Evolutionary conservation across 2,329 filamentous ascomycete genomes (phyloP), one percentile per base, ranked within the genome.

Genomic region (Huntiella moniliformis): DNA sequence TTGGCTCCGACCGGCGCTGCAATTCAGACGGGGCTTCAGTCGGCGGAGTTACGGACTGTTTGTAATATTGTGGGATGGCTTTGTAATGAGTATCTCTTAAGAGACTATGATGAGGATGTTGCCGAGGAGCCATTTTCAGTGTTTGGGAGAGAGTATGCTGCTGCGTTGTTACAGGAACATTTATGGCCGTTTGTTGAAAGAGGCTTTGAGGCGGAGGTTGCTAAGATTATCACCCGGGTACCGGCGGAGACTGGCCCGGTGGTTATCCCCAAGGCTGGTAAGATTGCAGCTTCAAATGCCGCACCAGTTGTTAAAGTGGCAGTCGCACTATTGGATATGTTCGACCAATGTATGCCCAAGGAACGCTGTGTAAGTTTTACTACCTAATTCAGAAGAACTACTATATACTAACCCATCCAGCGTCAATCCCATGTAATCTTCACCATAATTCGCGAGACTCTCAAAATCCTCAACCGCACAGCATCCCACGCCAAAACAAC

Each of bases 361-460:
- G 73, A 77, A 54, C 64, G 73, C 59, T 73, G 71, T 52, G 72
- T 76, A 61, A 62, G 71, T 64, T 2, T 16, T 22, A 3, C 2
- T 17, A 17, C 8, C 16, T 4, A 4, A 12, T 8, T 12, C 16
- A 15, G 34, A 36, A 6, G 12, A 41, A 22, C 38, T 12, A 12
- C 6, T n/a, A 28, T 28, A 28, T 57, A 49, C 10, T 5, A 2
- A 17, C 10, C 5, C 17, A 60, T 57, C 52, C 55, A 71, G 63
- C 61, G 67, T 59, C 60, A 66, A 47, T 74, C 68, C 43, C 63
- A 68, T 0, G 68, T 75, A 1, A 64, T 77, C 4, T 76, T 71
- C 57, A 71, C 67, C 45, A 91, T 96, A 52, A 84, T 98, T 18
- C 82, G 88, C 55, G 84, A 92, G 60, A 91, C 87, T 1, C 95